phyloP scores from a whole-genome alignment of 2,329 filamentous ascomycete genomes.

The Aspergillus viridinutans region DNA sequence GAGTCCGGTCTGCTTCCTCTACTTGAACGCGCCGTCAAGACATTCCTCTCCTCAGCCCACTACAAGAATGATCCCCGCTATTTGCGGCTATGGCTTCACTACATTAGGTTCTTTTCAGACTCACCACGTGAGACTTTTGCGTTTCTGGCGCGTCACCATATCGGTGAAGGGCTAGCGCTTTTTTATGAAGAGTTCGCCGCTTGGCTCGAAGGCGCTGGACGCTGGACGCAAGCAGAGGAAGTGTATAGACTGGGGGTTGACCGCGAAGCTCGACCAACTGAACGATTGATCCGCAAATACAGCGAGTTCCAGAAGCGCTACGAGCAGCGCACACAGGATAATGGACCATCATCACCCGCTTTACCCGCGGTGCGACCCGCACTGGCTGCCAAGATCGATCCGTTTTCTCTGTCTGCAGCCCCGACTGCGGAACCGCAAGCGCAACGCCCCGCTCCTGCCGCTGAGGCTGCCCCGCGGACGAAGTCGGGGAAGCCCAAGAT shows the following conservation, averaged over 20 bases:
- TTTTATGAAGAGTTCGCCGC: constrained; percentile 97
- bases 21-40: constrained; percentile 87
- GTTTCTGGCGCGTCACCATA: constrained; percentile 80
- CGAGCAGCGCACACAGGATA: constrained; percentile 60
- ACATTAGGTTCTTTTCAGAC: constrained; percentile 89
- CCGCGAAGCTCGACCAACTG: constrained; percentile 75
- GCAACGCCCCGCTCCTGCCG: constrained; percentile 47
- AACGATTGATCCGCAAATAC: constrained; percentile 82
- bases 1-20: constrained; percentile 85
- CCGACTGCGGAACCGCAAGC: constrained; percentile 63
- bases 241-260: constrained; percentile 89
- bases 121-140: constrained; percentile 89
- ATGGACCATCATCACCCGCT: constrained; percentile 77
- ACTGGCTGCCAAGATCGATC: constrained; percentile 79
- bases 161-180: constrained; percentile 81
- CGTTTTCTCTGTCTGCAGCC: constrained; percentile 60
- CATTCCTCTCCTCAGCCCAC: constrained; percentile 77
- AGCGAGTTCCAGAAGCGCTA: constrained; percentile 82
- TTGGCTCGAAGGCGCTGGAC: constrained; percentile 78
- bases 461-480: constrained; percentile 47
- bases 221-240: constrained; percentile 90
- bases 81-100: constrained; percentile 87
- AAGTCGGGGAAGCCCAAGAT: constrained; percentile 76
- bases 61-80: constrained; percentile 97
- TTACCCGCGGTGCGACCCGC: constrained; percentile 78